These are phyloP conservation scores for Blakeslea trispora DNA, from an alignment of 371 early-diverging fungal species.

Conservation along the genomic window DNA sequence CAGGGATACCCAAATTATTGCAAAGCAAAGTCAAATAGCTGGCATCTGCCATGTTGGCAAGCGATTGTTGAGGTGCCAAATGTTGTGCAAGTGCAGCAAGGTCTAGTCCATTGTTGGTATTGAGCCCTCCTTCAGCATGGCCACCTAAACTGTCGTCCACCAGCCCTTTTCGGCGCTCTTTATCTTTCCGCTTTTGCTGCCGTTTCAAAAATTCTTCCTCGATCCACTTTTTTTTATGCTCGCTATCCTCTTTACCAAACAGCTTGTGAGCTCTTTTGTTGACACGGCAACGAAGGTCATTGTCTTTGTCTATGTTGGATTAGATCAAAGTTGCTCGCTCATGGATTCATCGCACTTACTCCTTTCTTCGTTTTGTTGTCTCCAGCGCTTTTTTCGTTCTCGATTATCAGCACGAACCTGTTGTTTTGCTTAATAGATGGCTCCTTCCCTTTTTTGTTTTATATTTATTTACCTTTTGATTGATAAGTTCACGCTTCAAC, in stretches of 20 bases:
- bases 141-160: slow-evolving; percentile 27
- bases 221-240: slow-evolving; percentile 68
- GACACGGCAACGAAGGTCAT: slow-evolving; percentile 79
- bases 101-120: slow-evolving; percentile 7
- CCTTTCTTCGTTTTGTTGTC: slow-evolving; percentile 73
- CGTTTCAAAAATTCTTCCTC: slow-evolving; percentile 74
- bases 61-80: slow-evolving; percentile 16
- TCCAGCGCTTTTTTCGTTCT: slow-evolving; percentile 76
- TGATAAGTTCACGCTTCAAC: slow-evolving; percentile 45
- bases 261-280: slow-evolving; percentile 77
- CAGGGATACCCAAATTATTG: slow-evolving; percentile 42
- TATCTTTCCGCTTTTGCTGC: slow-evolving; percentile 67
- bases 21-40: slow-evolving; percentile 51
- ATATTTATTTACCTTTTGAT: slow-evolving; percentile 45
- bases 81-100: slow-evolving; percentile 17
- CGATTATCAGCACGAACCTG: slow-evolving; percentile 73
- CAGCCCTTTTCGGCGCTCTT: slow-evolving; percentile 50
- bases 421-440: no score
- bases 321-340: not conserved
- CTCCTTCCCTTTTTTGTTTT: no score
- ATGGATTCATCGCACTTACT: slow-evolving; percentile 51
- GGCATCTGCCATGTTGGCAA: slow-evolving; percentile 18
- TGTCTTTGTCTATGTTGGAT: slow-evolving; percentile 60
- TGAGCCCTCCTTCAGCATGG: slow-evolving; percentile 5
- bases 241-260: slow-evolving; percentile 66